phyloP scores from a whole-genome alignment of 2,329 filamentous ascomycete species.

The Pestalotiopsis sp. region DNA sequence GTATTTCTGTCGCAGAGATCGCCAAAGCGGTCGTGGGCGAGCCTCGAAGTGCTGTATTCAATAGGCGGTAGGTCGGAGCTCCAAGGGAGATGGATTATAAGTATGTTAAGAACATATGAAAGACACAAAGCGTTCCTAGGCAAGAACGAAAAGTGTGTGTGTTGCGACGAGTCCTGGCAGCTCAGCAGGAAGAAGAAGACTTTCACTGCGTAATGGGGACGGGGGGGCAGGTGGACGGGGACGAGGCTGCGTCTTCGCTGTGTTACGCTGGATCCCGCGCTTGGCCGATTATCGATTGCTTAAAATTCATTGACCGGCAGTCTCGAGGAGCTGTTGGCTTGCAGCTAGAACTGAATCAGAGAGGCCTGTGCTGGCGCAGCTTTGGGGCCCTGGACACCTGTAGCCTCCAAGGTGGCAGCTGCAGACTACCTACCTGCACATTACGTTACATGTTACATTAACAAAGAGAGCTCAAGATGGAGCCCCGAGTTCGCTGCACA shows the following conservation, averaged over 20 bases:
- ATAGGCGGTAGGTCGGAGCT: background rate
- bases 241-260: conserved; percentile 5
- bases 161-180: background rate
- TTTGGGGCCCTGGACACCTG: background rate
- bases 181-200: conserved; percentile 6
- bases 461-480: background rate
- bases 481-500: background rate
- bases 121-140: background rate
- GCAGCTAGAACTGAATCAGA: background rate
- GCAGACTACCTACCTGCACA: background rate
- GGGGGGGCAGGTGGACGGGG: conserved; percentile 3
- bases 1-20: conserved; percentile 2
- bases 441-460: background rate
- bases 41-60: background rate
- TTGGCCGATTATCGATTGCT: conserved; percentile 11
- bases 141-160: background rate
- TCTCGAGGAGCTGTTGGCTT: background rate
- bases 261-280: conserved; percentile 7
- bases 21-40: background rate
- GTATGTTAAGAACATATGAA: background rate
- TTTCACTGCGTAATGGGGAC: conserved; percentile 11
- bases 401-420: background rate
- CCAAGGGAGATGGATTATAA: background rate
- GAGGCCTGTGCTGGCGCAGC: background rate
- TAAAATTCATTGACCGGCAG: background rate